Percentiles rank a stretch among this genome's conserved stretches.
phyloP scores from a whole-genome alignment of 1,284 basidiomycete genomes.

The Ceratobasidium papillatum region DNA sequence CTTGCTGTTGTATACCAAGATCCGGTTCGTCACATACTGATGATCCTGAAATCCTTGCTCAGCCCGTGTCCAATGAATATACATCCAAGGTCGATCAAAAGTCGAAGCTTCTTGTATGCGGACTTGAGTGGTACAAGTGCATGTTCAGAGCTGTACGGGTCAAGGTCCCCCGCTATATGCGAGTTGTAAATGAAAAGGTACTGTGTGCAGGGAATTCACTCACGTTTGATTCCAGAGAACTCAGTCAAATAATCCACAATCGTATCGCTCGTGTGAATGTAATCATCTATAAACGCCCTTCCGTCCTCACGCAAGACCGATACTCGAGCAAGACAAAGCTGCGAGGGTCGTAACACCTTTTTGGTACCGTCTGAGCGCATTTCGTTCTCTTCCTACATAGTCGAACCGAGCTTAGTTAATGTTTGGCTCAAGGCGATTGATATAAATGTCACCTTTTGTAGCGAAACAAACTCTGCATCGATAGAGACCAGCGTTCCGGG shows the following conservation, averaged over 20 bases:
- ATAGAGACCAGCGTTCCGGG: slow-evolving; percentile 92
- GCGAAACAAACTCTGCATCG: slow-evolving; percentile 96
- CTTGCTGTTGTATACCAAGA: not conserved
- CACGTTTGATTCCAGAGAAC: slow-evolving; percentile 94
- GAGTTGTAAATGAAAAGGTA: not conserved
- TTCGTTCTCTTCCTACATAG: slow-evolving; percentile 86
- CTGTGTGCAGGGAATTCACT: slow-evolving; percentile 48
- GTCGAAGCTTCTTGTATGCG: slow-evolving; percentile 96
- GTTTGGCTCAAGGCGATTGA: not conserved
- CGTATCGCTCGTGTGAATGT: slow-evolving; percentile 93
- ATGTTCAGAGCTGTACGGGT: slow-evolving; percentile 82
- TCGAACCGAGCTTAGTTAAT: slow-evolving; percentile 25
- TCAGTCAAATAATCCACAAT: slow-evolving; percentile 98
- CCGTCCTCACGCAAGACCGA: slow-evolving; percentile 92
- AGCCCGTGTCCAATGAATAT: slow-evolving; percentile 98
- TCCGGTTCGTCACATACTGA: slow-evolving; percentile 71
- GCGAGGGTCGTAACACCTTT: slow-evolving; percentile 89
- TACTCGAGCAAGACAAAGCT: slow-evolving; percentile 92
- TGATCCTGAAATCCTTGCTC: slow-evolving; percentile 99
- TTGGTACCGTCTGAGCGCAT: slow-evolving; percentile 94
- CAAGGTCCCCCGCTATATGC: slow-evolving; percentile 85
- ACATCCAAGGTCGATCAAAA: slow-evolving; percentile 94
- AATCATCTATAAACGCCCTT: slow-evolving; percentile 95
- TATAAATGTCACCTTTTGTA: slow-evolving; percentile 77
- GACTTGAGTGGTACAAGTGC: slow-evolving; percentile 95